These are phyloP conservation scores for Neltuma alba DNA, from an alignment of 306 rosid species.

Conservation along the genomic window DNA sequence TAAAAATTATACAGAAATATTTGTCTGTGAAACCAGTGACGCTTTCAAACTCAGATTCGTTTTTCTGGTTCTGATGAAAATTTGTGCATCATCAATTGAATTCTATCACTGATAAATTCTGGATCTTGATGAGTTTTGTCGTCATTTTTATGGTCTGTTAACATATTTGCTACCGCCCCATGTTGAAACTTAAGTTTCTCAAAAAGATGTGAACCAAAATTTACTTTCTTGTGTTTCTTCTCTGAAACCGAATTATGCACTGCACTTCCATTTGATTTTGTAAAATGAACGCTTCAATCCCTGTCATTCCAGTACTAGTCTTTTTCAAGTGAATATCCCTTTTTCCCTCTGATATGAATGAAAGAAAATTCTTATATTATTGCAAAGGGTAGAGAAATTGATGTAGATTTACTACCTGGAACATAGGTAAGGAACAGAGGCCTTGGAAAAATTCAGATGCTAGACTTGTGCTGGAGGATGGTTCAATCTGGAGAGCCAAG, in stretches of 20 bases:
- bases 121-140: background rate
- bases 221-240: background rate
- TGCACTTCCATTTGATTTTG: background rate
- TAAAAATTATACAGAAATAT: background rate
- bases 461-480: slow-evolving; percentile 89
- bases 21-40: background rate
- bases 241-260: background rate
- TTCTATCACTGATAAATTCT: background rate
- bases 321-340: background rate
- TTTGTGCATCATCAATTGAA: background rate
- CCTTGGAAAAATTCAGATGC: slow-evolving; percentile 96
- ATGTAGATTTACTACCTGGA: slow-evolving; percentile 20
- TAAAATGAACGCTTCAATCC: background rate
- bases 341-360: background rate
- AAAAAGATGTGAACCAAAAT: background rate
- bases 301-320: background rate
- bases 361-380: background rate
- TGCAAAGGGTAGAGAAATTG: background rate
- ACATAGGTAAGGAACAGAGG: slow-evolving; percentile 62
- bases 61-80: background rate
- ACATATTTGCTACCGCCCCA: background rate
- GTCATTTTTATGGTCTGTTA: background rate
- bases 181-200: background rate
- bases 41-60: no score
- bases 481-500: slow-evolving; percentile 94